Evolutionary conservation across 2,329 filamentous ascomycete species (phyloP).

Genomic region (Fusarium camptoceras): DNA sequence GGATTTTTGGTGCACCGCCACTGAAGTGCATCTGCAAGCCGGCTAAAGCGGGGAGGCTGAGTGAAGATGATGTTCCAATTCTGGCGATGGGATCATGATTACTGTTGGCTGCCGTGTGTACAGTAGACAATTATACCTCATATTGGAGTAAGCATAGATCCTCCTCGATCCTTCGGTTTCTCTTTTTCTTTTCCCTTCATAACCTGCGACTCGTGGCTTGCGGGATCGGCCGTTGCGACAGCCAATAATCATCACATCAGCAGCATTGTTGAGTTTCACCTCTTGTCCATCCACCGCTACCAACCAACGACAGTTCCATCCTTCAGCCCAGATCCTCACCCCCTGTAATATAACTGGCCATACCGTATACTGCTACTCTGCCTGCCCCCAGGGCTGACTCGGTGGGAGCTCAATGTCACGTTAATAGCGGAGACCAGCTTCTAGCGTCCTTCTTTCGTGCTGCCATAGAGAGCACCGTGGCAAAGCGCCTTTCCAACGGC

Average conservation of each 20-base stretch:
- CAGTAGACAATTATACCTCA: not conserved
- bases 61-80: slow-evolving; percentile 2
- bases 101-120: not conserved
- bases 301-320: not conserved
- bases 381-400: slow-evolving; percentile 22
- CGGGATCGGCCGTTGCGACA: slow-evolving; percentile 5
- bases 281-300: not conserved
- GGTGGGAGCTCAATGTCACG: not conserved
- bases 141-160: slow-evolving; percentile 11
- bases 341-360: slow-evolving; percentile 9
- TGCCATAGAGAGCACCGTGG: slow-evolving; percentile 2
- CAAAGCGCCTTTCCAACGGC: slow-evolving; percentile 29
- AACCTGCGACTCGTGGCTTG: not conserved
- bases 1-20: slow-evolving; percentile 16
- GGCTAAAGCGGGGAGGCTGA: not conserved
- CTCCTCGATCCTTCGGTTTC: slow-evolving; percentile 9
- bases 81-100: slow-evolving; percentile 10
- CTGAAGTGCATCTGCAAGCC: not conserved
- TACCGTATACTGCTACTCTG: slow-evolving; percentile 9
- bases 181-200: not conserved
- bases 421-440: slow-evolving; percentile 14
- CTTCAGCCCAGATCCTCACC: not conserved
- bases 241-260: not conserved
- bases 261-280: slow-evolving; percentile 13
- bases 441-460: slow-evolving; percentile 21